Evolutionary conservation across 371 early-diverging fungal species (phyloP), one percentile per base, ranked within the genome.

Genomic region (Fennellomyces sp.): DNA sequence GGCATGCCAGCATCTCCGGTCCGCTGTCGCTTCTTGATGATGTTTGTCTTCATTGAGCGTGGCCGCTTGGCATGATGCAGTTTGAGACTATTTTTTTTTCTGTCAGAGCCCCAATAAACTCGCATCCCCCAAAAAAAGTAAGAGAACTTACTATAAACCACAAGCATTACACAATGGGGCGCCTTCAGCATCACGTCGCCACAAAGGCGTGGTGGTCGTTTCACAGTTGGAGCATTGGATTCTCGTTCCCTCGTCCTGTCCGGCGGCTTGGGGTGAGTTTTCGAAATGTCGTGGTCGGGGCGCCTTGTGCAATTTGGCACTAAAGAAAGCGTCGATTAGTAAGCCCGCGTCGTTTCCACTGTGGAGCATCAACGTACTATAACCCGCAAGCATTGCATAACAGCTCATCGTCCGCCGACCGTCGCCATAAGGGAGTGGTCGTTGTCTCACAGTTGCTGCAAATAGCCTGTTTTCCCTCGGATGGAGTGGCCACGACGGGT

Each of bases 311-410:
- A 95, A 78, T 69, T 92, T 92, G 57, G 58, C 55, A 47, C 75
- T 73, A 55, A 31, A 42, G 38, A 30, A 29, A 39, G 10, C 26
- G n/a, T 26, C 2, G 26, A 27, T 21, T 28, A 31, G 42, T 52
- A 17, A 64, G 5, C 2, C 27, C 48, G 8, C 51, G 28, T 2
- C 4, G 27, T 15, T 23, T 12, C 28, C 13, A 7, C 33, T 48
- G 21, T 45, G 10, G 4, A 8, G 5, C 28, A 45, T 21, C n/a
- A n/a, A 66, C 79, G 66, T 76, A 79, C 80, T 97, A 98, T 29
- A 99, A 76, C 0, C 97, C 98, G 65, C 98, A 98, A 15, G 98
- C 97, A 75, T 98, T 98, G 80, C 99, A 98, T 15, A 97, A 77
- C 2, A 89, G 67, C 53, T 94, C 86, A 48, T 93, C 94, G 52